These are phyloP conservation scores for Neonectria faginata DNA, from an alignment of 2,329 filamentous ascomycete genomes.

Conservation along the genomic window DNA sequence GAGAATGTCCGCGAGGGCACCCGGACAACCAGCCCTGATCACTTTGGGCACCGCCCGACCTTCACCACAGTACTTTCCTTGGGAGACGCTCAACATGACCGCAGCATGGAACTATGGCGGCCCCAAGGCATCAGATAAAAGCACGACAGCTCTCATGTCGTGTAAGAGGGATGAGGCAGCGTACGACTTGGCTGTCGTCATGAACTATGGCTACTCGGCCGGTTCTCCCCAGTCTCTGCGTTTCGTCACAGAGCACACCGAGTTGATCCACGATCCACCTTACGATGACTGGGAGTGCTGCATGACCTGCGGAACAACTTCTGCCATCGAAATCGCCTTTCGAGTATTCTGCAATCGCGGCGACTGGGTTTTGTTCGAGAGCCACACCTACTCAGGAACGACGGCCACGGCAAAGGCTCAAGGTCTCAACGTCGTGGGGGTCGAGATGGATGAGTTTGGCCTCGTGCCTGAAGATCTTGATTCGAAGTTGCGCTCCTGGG, in stretches of 20 bases:
- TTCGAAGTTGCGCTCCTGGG: conserved; percentile 73
- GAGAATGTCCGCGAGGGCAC: conserved; percentile 2
- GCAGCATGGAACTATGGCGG: not conserved
- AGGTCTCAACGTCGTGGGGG: not conserved
- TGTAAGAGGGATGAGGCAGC: conserved; percentile 27
- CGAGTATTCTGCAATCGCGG: conserved; percentile 72
- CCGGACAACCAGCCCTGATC: not conserved
- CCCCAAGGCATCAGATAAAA: not conserved
- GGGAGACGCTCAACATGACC: conserved; percentile 13
- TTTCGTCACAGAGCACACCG: conserved; percentile 80
- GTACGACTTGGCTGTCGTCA: conserved; percentile 59
- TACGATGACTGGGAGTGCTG: conserved; percentile 79
- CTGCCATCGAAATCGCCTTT: conserved; percentile 73
- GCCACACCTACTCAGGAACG: conserved; percentile 61
- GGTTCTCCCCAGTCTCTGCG: conserved; percentile 78
- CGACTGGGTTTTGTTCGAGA: conserved; percentile 76
- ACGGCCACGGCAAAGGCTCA: not conserved
- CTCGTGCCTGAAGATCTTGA: conserved; percentile 69
- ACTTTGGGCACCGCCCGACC: conserved; percentile 20
- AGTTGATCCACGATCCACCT: conserved; percentile 78
- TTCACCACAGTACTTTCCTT: conserved; percentile 21
- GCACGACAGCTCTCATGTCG: not conserved
- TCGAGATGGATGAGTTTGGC: conserved; percentile 14
- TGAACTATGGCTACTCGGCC: conserved; percentile 81
- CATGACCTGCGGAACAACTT: conserved; percentile 75